Base-by-base conservation (phyloP, 2,329 filamentous ascomycete genomes). In the Calonectria hawksworthii region DNA sequence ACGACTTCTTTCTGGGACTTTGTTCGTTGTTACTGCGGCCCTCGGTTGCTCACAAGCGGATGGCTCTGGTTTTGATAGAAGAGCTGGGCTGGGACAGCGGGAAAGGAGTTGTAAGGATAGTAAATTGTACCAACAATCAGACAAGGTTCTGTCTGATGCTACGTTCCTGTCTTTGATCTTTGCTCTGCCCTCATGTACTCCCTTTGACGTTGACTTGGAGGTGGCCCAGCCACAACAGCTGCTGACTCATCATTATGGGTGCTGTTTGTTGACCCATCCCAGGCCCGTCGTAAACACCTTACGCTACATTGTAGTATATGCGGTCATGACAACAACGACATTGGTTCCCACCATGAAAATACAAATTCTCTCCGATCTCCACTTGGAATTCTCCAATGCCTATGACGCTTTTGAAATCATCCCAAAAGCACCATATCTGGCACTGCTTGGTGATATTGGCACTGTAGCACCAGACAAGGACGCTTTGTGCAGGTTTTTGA, bases 381-480 rank as follows among this genome's bases (percentile, higher is more conserved):
- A 92, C 74, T 85, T 92, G 10, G 90, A 92, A 78, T 78, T 80
- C 11, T 86, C 87, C 0, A 83, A 85, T 54, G 83, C 84, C 23
- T 92, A 92, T 80, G 87, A 90, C 38, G 28, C 83, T 30, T 92
- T 89, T 77, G 79, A 88, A 3, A 88, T 92, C 28, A 65, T 78
- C 0, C 86, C 88, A 1, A 84, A 82, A 65, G 88, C 90, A 1
- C 88, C 88, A 0, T 86, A 88, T 72, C 85, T 93, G 2, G 90
- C 89, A 0, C 85, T 93, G 0, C 85, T 92, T 0, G 91, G 91
- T 28, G 90, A 92, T 76, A 89, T 92, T 66, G 90, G 90, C 59
- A 86, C 87, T 71, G 66, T 85, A 28, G 77, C 72, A 2, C 74
- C 83, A 11, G 84, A 88, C 73, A 84, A 88, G 52, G 78, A 85